These are phyloP conservation scores for Decorospora gaudefroyi DNA, from an alignment of 2,329 filamentous ascomycete species.

Conservation along the genomic window DNA sequence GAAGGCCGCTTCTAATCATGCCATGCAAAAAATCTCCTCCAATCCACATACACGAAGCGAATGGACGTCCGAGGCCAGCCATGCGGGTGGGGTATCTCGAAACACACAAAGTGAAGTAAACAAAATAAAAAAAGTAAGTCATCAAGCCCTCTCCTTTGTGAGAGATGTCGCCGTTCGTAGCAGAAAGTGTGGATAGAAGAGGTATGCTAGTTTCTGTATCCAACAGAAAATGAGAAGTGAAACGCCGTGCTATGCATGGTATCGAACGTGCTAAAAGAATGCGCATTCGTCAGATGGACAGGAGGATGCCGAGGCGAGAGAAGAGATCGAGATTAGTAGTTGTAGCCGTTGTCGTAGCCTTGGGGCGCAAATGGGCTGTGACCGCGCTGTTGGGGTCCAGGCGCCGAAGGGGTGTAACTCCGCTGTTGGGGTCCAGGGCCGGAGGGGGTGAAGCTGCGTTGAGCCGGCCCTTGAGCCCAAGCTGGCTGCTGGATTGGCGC, in stretches of 20 bases:
- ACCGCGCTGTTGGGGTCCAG: conserved; percentile 1
- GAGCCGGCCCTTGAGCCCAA: conserved; percentile 28
- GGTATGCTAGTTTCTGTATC: conserved; percentile 21
- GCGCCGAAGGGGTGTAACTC: conserved; percentile 9
- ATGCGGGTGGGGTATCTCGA: conserved; percentile 41
- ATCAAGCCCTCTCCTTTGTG: conserved; percentile 5
- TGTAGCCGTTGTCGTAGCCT: conserved; percentile 26
- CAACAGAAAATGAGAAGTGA: conserved; percentile 23
- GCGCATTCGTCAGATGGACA: neutral
- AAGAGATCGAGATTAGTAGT: conserved; percentile 26
- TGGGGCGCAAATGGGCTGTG: conserved; percentile 2
- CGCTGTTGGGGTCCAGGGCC: conserved; percentile 1
- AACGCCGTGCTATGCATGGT: conserved; percentile 25
- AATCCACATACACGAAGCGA: conserved; percentile 26
- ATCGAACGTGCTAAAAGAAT: conserved; percentile 7
- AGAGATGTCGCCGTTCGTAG: conserved; percentile 4
- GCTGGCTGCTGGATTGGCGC: conserved; percentile 40
- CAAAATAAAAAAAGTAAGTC: conserved; percentile 11
- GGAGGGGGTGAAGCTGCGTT: conserved; percentile 26
- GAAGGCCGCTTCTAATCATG: too few relatives aligned
- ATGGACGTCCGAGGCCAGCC: conserved; percentile 44
- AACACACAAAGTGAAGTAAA: conserved; percentile 26
- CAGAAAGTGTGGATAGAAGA: conserved; percentile 1
- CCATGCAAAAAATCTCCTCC: neutral
- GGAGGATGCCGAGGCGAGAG: neutral